Evolutionary conservation across 495 filamentous ascomycete species (phyloP).

Genomic region (Trichocladium uniseriatum): DNA sequence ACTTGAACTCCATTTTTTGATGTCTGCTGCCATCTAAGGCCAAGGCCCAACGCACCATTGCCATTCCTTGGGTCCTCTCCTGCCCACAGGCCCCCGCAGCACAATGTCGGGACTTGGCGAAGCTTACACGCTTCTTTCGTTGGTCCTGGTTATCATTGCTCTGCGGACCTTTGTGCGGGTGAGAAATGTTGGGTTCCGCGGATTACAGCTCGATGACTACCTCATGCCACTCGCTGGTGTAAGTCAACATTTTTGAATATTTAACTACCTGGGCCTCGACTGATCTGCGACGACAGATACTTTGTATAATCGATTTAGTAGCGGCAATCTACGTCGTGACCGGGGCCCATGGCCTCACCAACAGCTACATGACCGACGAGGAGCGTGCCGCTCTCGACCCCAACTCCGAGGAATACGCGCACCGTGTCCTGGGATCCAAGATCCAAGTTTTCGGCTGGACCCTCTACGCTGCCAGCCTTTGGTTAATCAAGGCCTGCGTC

Average conservation of each 20-base stretch:
- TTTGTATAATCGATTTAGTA: background rate
- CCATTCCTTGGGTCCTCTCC: background rate
- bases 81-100: too few species aligned
- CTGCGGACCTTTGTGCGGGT: background rate
- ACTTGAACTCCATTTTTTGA: too few species aligned
- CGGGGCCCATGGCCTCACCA: background rate
- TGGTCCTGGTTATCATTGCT: background rate
- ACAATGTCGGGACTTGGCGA: background rate
- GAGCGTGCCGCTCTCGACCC: background rate
- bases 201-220: background rate
- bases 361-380: slow-evolving; percentile 2
- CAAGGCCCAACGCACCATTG: too few species aligned
- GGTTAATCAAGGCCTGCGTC: slow-evolving; percentile 2
- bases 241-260: background rate
- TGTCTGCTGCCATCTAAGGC: too few species aligned
- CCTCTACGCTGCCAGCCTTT: background rate
- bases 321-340: background rate
- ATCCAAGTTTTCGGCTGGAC: slow-evolving; percentile 1
- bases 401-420: background rate
- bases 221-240: background rate
- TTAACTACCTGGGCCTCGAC: background rate
- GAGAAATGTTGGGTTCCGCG: background rate
- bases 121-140: background rate
- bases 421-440: slow-evolving; percentile 2
- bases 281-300: background rate